A percentile compares a stretch with the other conserved stretches of the same genome.
phyloP scores from a whole-genome alignment of 768 basidiomycete species.

The Scleroderma bovista region DNA sequence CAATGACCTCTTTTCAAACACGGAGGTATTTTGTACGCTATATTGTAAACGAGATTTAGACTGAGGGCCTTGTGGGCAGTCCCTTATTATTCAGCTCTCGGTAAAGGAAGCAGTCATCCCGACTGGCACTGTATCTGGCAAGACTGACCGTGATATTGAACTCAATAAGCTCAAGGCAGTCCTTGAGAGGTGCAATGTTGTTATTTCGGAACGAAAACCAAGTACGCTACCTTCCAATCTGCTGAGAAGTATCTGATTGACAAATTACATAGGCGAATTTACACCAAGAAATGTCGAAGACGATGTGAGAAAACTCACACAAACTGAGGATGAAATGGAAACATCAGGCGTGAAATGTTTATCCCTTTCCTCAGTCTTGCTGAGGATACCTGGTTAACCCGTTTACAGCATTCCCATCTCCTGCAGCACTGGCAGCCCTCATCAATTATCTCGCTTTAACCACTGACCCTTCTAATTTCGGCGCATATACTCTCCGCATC shows the following conservation, averaged over 20 bases:
- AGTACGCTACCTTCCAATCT: conserved; percentile 42
- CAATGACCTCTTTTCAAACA: conserved; percentile 93
- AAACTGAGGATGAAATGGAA: conserved; percentile 20
- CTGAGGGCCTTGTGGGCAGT: conserved; percentile 41
- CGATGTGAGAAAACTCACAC: conserved; percentile 51
- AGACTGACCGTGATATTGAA: conserved; percentile 80
- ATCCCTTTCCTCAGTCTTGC: not conserved
- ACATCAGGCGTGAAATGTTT: conserved; percentile 12
- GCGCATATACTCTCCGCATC: conserved; percentile 71
- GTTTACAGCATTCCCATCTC: conserved; percentile 60
- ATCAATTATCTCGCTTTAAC: conserved; percentile 78
- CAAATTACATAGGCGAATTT: conserved; percentile 65
- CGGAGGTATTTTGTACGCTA: conserved; percentile 59
- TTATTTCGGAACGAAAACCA: conserved; percentile 85
- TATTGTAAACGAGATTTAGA: not conserved
- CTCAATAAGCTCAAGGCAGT: conserved; percentile 81
- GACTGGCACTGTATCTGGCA: conserved; percentile 64
- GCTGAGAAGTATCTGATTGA: not conserved
- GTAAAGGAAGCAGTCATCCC: conserved; percentile 94
- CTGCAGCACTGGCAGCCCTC: conserved; percentile 76
- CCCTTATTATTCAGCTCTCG: conserved; percentile 90
- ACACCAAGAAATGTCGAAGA: conserved; percentile 71
- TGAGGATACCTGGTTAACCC: conserved; percentile 39
- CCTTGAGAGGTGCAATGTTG: conserved; percentile 85
- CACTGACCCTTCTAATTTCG: conserved; percentile 71